phyloP scores from a whole-genome alignment of 2,329 filamentous ascomycete species.

The Diaporthe helianthi region DNA sequence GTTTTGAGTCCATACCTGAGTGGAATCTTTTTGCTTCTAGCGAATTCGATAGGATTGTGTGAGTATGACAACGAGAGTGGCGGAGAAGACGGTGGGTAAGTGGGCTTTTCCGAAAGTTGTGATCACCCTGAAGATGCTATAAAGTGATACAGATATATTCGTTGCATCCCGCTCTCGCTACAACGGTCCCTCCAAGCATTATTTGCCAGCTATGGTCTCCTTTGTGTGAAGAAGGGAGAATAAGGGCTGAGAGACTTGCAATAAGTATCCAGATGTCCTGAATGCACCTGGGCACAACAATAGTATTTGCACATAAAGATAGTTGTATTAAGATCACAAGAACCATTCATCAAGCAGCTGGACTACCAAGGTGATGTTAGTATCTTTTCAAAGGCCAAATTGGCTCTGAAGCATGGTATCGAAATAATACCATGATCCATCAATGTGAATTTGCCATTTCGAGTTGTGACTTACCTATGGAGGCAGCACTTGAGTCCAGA shows the following conservation, averaged over 20 bases:
- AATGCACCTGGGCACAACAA: too few relatives aligned
- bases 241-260: background rate
- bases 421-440: background rate
- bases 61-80: background rate
- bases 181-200: background rate
- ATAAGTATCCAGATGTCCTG: background rate
- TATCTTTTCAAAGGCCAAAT: background rate
- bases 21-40: too few relatives aligned
- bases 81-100: background rate
- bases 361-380: too few relatives aligned
- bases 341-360: background rate
- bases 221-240: background rate
- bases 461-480: too few relatives aligned
- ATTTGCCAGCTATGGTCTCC: background rate
- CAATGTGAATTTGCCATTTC: background rate
- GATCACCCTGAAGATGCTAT: background rate
- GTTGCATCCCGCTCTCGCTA: background rate
- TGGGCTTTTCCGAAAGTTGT: too few relatives aligned
- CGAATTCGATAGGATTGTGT: too few relatives aligned
- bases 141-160: background rate
- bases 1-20: background rate
- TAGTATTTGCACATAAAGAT: background rate
- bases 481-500: too few relatives aligned
- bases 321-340: background rate
- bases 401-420: background rate